A percentile compares a stretch with the other conserved stretches of the same genome.
Conservation (phyloP, 768 basidiomycete genomes). For the Tricholoma furcatifolium region DNA sequence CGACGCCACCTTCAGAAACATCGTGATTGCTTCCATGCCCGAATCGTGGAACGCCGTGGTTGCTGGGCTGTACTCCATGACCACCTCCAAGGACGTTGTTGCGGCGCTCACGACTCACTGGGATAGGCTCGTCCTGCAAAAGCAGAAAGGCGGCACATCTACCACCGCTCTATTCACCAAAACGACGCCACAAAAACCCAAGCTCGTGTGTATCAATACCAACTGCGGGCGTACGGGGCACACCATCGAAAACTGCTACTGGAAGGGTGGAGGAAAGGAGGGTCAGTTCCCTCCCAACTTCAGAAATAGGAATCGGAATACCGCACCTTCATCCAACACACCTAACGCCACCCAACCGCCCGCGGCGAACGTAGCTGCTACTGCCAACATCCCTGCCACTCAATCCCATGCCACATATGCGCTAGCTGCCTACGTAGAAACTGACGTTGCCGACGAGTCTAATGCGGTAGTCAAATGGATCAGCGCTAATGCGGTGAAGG, state of each 20-base stretch:
- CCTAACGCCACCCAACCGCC: neutral
- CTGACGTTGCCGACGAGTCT: no score
- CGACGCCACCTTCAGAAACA: slow-evolving; percentile 15
- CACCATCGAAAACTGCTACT: slow-evolving; percentile 27
- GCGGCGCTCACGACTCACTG: neutral
- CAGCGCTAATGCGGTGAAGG: neutral
- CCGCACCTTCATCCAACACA: neutral
- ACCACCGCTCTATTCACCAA: slow-evolving; percentile 1
- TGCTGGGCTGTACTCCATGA: neutral
- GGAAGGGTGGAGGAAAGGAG: slow-evolving; percentile 33
- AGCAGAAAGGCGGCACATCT: no score
- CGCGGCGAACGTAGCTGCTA: neutral
- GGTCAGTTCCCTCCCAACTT: slow-evolving; percentile 30
- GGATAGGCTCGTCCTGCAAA: neutral
- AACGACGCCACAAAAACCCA: neutral
- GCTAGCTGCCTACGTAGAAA: no score
- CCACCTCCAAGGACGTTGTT: no score
- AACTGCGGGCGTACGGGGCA: slow-evolving; percentile 26
- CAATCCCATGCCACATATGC: neutral
- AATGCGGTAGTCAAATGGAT: no score
- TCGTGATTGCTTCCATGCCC: slow-evolving; percentile 18
- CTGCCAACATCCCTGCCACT: neutral
- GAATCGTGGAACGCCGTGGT: slow-evolving; percentile 14
- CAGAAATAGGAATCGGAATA: slow-evolving; percentile 7
- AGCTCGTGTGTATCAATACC: slow-evolving; percentile 15